Conservation (phyloP, 139 green algal genomes). For the Micractinium sp. region DNA sequence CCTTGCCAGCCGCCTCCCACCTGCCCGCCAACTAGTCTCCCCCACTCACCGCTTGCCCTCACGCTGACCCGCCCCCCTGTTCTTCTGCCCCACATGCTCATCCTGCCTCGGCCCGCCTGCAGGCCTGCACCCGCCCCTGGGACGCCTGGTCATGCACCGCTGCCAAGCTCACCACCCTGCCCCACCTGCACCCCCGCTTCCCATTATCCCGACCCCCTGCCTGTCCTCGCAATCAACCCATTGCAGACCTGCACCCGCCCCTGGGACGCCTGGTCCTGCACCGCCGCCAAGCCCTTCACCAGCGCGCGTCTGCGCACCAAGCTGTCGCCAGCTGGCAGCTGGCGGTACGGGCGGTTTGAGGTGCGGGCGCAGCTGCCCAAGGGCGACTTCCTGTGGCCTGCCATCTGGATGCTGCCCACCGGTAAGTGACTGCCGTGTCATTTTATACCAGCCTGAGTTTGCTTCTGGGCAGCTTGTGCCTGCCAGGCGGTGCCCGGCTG, state of each 20-base stretch:
- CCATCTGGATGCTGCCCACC: slow-evolving; percentile 43
- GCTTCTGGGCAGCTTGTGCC: neutral
- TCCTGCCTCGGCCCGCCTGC: neutral
- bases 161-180: neutral
- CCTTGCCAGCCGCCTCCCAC: no score
- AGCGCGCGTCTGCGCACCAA: slow-evolving; percentile 17
- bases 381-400: slow-evolving; percentile 36
- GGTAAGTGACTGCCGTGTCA: neutral
- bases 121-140: neutral
- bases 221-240: no score
- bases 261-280: neutral
- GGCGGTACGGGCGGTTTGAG: slow-evolving; percentile 6
- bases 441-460: no score
- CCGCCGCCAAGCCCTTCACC: slow-evolving; percentile 24
- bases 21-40: no score
- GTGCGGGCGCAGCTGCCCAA: slow-evolving; percentile 8
- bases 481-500: neutral
- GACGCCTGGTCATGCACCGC: neutral
- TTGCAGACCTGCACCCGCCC: slow-evolving; percentile 10
- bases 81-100: no score
- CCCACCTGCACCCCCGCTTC: no score
- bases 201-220: no score
- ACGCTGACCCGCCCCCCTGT: no score
- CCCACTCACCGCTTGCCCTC: no score
- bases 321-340: slow-evolving; percentile 3